These are phyloP conservation scores for Penicilliopsis zonata DNA, from an alignment of 495 filamentous ascomycete genomes.

Conservation along the genomic window DNA sequence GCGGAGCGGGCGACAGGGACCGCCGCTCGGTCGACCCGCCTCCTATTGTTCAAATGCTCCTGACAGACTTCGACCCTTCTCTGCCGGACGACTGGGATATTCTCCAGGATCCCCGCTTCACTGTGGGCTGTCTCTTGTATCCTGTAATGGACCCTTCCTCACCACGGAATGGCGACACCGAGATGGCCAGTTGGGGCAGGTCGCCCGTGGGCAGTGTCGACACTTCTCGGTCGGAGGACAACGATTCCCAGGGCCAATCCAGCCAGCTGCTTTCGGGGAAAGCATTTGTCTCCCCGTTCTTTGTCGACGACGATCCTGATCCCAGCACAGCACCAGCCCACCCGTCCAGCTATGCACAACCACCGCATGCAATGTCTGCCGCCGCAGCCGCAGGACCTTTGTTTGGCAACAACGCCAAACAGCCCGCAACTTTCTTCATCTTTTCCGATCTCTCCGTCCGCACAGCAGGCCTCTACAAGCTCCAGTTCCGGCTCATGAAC, in stretches of 20 bases:
- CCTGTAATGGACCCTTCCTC: slow-evolving; percentile 28
- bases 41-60: slow-evolving; percentile 78
- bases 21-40: slow-evolving; percentile 90
- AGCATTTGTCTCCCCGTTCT: slow-evolving; percentile 30
- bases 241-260: slow-evolving; percentile 13
- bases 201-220: slow-evolving; percentile 9
- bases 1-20: slow-evolving; percentile 89
- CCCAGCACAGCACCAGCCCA: slow-evolving; percentile 44
- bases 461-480: slow-evolving; percentile 67
- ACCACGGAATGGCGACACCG: slow-evolving; percentile 41
- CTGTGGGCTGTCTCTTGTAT: slow-evolving; percentile 64
- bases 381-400: slow-evolving; percentile 40
- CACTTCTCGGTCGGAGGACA: slow-evolving; percentile 13
- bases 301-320: slow-evolving; percentile 31
- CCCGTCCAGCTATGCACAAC: slow-evolving; percentile 51
- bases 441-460: slow-evolving; percentile 91
- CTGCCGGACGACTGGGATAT: slow-evolving; percentile 40
- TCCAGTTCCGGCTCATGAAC: slow-evolving; percentile 82
- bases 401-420: slow-evolving; percentile 4
- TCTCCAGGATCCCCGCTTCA: slow-evolving; percentile 62
- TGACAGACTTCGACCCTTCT: slow-evolving; percentile 50
- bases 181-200: slow-evolving; percentile 48
- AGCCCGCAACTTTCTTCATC: slow-evolving; percentile 61
- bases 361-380: too few relatives aligned
- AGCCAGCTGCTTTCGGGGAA: slow-evolving; percentile 26